phyloP scores from a whole-genome alignment of 2,329 filamentous ascomycete genomes.

The Mycosphaerelloides madeirae region DNA sequence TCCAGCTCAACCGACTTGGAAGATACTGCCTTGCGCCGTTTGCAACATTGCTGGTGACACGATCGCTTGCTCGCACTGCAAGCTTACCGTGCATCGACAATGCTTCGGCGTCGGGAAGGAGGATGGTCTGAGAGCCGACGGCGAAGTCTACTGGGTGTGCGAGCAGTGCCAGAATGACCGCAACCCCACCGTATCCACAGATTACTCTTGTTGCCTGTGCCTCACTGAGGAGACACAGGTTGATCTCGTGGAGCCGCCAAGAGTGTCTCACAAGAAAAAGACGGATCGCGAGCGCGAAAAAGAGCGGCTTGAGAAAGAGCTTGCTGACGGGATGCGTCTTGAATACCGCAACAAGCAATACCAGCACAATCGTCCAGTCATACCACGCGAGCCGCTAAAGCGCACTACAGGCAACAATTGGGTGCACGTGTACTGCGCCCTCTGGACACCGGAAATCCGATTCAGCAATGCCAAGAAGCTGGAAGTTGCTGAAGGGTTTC shows the following conservation, averaged over 20 bases:
- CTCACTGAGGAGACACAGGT: conserved; percentile 75
- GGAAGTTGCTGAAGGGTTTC: conserved; percentile 84
- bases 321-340: conserved; percentile 72
- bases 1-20: conserved; percentile 74
- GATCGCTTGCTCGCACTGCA: conserved; percentile 80
- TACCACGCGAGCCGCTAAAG: conserved; percentile 87
- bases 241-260: conserved; percentile 79
- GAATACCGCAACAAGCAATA: conserved; percentile 78
- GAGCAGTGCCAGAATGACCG: conserved; percentile 96
- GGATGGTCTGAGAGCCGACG: conserved; percentile 48
- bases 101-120: conserved; percentile 83
- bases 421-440: conserved; percentile 90
- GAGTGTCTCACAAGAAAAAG: conserved; percentile 79
- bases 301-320: conserved; percentile 78
- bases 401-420: conserved; percentile 95
- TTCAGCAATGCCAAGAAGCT: conserved; percentile 81
- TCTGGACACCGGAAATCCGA: conserved; percentile 88
- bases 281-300: conserved; percentile 86
- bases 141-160: conserved; percentile 74
- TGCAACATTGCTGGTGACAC: conserved; percentile 70
- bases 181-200: conserved; percentile 84
- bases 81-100: conserved; percentile 81
- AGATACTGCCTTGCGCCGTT: conserved; percentile 75
- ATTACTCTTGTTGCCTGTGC: conserved; percentile 90
- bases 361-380: conserved; percentile 73